Evolutionary conservation across 805 yeast species (phyloP).

Genomic region (Yarrowia sp.): DNA sequence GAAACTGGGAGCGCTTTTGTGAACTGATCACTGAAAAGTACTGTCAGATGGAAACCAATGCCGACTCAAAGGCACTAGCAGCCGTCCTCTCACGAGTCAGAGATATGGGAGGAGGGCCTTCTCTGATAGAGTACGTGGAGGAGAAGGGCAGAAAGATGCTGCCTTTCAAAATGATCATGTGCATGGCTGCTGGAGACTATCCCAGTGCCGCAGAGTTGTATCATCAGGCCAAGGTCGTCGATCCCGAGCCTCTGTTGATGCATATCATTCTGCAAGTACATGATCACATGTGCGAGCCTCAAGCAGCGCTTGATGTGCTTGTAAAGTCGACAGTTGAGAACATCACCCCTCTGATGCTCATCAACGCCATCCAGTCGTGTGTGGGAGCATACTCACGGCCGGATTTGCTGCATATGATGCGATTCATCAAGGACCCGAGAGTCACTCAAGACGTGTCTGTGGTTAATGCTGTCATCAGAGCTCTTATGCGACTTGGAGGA

Average conservation of each 20-base stretch:
- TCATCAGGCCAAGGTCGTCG: neutral
- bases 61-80: neutral
- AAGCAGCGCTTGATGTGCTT: neutral
- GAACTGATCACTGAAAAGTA: neutral
- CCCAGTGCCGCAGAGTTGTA: neutral
- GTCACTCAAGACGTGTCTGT: neutral
- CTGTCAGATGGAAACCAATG: neutral
- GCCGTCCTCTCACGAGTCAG: neutral
- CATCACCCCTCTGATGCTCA: slow-evolving; percentile 1
- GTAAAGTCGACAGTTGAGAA: neutral
- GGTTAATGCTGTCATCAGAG: neutral
- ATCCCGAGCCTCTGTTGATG: neutral
- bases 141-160: neutral
- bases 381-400: slow-evolving; percentile 2
- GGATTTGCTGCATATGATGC: neutral
- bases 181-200: slow-evolving; percentile 20
- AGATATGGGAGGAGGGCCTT: neutral
- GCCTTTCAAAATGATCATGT: slow-evolving; percentile 12
- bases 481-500: slow-evolving; percentile 16
- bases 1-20: neutral
- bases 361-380: neutral
- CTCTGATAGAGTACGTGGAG: neutral
- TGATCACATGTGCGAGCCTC: neutral
- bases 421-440: neutral
- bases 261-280: neutral